Evolutionary conservation across 2,329 filamentous ascomycete species (phyloP), one percentile per base, ranked within the genome.

Genomic region (Penicillium polonicum): DNA sequence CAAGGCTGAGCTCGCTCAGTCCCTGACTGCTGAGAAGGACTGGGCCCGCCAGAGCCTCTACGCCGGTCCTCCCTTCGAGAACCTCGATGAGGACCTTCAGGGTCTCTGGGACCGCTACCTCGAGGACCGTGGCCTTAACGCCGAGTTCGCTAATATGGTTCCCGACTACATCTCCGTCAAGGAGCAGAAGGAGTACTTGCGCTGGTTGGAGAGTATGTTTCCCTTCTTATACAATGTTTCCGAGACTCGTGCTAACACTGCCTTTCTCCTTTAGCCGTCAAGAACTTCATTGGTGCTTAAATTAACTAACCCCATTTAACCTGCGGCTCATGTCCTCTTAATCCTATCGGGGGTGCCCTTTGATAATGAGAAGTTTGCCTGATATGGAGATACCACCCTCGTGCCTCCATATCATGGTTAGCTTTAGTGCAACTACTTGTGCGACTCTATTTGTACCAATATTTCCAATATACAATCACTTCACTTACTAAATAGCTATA

Each of bases 91-190:
- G 80, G 93, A 97, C 74, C 85, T 99, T 44, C 93, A 97, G 82
- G 83, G 91, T 53, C 83, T 96, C 68, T 83, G 97, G 74, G 93
- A 97, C 83, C 86, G 89, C 68, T 99, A 93, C 80, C 85, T 99
- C 63, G 92, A 96, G 77, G 94, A 97, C 84, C 86, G 94, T 68
- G 94, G 93, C 64, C 86, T 99, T 78, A 91, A 93, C 71, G 87
- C 89, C 68, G 85, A 88, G 58, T 84, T 99, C 68, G 93, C 92
- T 53, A 80, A 92, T 66, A 97, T 97, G 77, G 88, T 96, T 44
- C 91, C 92, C 38, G 92, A 97, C 76, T 99, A 96, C 80, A 92
- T 97, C 72, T 92, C 97, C 74, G 86, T 90, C 79, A 99, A 99
- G 88, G 94, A 99, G 85, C 93, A 97, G 85, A 89, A 87, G 79